Evolutionary conservation across 495 filamentous ascomycete genomes (phyloP).

Genomic region (Elaphomyces granulatus): DNA sequence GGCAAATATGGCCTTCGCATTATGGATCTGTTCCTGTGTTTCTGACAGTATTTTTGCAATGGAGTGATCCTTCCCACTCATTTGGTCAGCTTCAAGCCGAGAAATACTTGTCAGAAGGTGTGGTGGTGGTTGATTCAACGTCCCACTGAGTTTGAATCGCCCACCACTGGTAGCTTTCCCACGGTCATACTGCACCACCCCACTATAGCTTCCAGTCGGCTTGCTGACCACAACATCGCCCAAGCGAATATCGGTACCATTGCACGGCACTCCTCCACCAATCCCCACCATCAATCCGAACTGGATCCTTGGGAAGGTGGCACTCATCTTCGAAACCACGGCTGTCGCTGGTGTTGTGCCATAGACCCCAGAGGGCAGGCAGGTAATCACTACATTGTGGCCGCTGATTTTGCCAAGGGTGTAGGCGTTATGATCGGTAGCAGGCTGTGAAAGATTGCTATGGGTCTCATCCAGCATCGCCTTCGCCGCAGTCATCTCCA

Average conservation of each 20-base stretch:
- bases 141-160: slow-evolving; percentile 17
- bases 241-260: slow-evolving; percentile 23
- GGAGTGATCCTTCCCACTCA: slow-evolving; percentile 3
- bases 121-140: slow-evolving; percentile 16
- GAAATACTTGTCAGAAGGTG: slow-evolving; percentile 15
- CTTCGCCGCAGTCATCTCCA: slow-evolving; percentile 21
- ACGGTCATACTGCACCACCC: slow-evolving; percentile 30
- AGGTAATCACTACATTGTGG: slow-evolving; percentile 22
- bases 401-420: slow-evolving; percentile 18
- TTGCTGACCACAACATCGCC: slow-evolving; percentile 33
- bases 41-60: slow-evolving; percentile 3
- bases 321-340: slow-evolving; percentile 18
- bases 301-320: slow-evolving; percentile 20
- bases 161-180: slow-evolving; percentile 18
- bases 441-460: slow-evolving; percentile 4
- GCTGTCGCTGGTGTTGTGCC: slow-evolving; percentile 13
- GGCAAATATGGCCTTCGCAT: slow-evolving; percentile 9
- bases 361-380: slow-evolving; percentile 14
- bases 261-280: slow-evolving; percentile 21
- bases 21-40: slow-evolving; percentile 6
- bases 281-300: slow-evolving; percentile 31
- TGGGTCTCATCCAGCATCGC: slow-evolving; percentile 24
- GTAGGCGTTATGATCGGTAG: slow-evolving; percentile 22
- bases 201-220: slow-evolving; percentile 14
- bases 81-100: slow-evolving; percentile 9